phyloP scores from a whole-genome alignment of 495 filamentous ascomycete species.

The Clohesyomyces aquaticus region DNA sequence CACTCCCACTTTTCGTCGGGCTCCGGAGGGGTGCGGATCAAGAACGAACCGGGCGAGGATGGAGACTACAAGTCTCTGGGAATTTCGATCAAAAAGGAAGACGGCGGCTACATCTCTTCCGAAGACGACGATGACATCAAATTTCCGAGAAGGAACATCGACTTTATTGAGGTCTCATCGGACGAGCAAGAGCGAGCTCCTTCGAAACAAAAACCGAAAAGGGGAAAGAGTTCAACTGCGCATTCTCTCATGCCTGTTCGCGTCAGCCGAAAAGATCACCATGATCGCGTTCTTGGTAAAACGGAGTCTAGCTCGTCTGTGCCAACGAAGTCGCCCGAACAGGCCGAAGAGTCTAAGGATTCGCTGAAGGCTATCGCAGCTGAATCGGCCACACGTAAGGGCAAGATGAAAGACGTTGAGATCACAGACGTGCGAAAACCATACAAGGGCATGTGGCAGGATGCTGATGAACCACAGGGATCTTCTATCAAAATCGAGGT shows the following conservation, averaged over 20 bases:
- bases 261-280: slow-evolving; percentile 57
- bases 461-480: slow-evolving; percentile 46
- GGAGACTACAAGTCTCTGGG: slow-evolving; percentile 9
- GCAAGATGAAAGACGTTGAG: slow-evolving; percentile 45
- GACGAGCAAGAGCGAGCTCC: slow-evolving; percentile 39
- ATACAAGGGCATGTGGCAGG: slow-evolving; percentile 47
- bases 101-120: slow-evolving; percentile 48
- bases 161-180: slow-evolving; percentile 43
- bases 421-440: slow-evolving; percentile 39
- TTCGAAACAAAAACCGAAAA: slow-evolving; percentile 5
- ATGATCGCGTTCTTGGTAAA: slow-evolving; percentile 56
- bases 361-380: slow-evolving; percentile 23
- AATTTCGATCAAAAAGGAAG: slow-evolving; percentile 27
- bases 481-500: slow-evolving; percentile 45
- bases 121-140: slow-evolving; percentile 40
- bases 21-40: slow-evolving; percentile 3
- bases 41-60: slow-evolving; percentile 3
- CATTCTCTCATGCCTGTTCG: slow-evolving; percentile 51
- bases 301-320: slow-evolving; percentile 58
- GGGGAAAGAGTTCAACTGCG: background rate
- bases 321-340: slow-evolving; percentile 34
- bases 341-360: slow-evolving; percentile 21
- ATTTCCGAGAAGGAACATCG: slow-evolving; percentile 40
- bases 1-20: no score
- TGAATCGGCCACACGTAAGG: slow-evolving; percentile 33